A percentile compares a stretch with the other conserved stretches of the same genome.
These are phyloP conservation scores for Tylopilus subfusipes DNA, from an alignment of 768 basidiomycete genomes.

Conservation along the genomic window DNA sequence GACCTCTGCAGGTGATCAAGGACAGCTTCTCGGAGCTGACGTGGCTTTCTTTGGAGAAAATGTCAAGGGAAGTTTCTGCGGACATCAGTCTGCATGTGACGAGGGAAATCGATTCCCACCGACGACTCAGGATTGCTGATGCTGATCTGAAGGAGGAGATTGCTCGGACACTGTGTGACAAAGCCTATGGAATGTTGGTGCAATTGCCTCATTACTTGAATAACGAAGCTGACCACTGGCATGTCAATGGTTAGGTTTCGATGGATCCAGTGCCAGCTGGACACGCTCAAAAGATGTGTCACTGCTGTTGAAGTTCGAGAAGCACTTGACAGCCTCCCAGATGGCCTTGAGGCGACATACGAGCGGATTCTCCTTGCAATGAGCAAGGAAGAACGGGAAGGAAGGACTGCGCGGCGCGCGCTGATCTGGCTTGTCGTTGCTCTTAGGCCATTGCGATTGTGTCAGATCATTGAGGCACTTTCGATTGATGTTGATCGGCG, in stretches of 20 bases:
- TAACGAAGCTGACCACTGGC: no score
- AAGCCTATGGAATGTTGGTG: not conserved
- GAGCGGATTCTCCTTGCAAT: slow-evolving; percentile 3
- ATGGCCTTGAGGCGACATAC: slow-evolving; percentile 5
- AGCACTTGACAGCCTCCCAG: slow-evolving; percentile 5
- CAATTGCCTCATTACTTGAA: no score
- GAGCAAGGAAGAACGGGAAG: not conserved
- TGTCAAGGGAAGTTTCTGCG: not conserved
- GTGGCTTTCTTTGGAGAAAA: not conserved
- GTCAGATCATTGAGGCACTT: slow-evolving; percentile 4
- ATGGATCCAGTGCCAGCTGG: slow-evolving; percentile 17
- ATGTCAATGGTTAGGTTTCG: slow-evolving; percentile 4
- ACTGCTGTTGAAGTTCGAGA: slow-evolving; percentile 1
- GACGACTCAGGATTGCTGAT: not conserved
- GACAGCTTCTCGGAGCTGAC: not conserved
- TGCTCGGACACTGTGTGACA: not conserved
- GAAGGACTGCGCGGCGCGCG: not conserved
- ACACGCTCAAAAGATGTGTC: slow-evolving; percentile 3
- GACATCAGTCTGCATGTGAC: not conserved
- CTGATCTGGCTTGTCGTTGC: slow-evolving; percentile 10
- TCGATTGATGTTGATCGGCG: not conserved
- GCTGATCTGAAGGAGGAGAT: not conserved
- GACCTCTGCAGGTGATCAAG: no score
- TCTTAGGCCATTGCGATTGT: not conserved
- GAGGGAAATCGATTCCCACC: not conserved